Evolutionary conservation across 805 yeast species (phyloP).

Genomic region (Ogataea glucozyma): DNA sequence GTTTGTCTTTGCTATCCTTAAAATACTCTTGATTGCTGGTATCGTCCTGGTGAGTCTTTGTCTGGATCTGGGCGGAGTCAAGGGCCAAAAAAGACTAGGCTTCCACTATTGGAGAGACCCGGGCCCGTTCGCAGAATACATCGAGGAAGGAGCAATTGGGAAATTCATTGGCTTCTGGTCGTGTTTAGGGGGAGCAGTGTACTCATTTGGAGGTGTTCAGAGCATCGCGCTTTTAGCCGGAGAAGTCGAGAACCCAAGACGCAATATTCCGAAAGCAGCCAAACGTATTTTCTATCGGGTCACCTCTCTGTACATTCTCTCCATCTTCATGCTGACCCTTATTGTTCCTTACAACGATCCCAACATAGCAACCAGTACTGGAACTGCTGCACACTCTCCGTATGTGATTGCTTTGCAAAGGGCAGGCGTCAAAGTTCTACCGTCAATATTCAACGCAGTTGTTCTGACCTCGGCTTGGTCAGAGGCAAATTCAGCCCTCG

Average conservation of each 20-base stretch:
- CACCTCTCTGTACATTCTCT: slow-evolving; percentile 22
- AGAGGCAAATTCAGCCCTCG: slow-evolving; percentile 71
- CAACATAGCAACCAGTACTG: slow-evolving; percentile 42
- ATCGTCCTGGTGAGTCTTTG: slow-evolving; percentile 52
- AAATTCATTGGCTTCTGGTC: slow-evolving; percentile 41
- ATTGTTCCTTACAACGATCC: slow-evolving; percentile 43
- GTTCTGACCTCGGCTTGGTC: slow-evolving; percentile 47
- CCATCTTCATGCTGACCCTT: slow-evolving; percentile 44
- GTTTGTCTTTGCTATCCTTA: slow-evolving; percentile 60
- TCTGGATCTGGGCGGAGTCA: slow-evolving; percentile 63
- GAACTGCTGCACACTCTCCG: slow-evolving; percentile 72
- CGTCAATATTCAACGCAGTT: slow-evolving; percentile 71
- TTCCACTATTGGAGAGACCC: slow-evolving; percentile 37
- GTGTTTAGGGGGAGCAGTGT: slow-evolving; percentile 58
- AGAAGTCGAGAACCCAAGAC: slow-evolving; percentile 26
- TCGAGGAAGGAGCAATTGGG: slow-evolving; percentile 52
- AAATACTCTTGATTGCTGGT: slow-evolving; percentile 61
- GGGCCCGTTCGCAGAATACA: slow-evolving; percentile 48
- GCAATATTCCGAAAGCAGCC: slow-evolving; percentile 27
- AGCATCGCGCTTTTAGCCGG: slow-evolving; percentile 28
- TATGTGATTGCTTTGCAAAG: slow-evolving; percentile 72
- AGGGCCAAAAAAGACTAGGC: slow-evolving; percentile 41
- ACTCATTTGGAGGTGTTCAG: slow-evolving; percentile 57
- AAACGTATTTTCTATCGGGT: slow-evolving; percentile 25
- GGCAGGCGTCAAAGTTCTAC: slow-evolving; percentile 61